Evolutionary conservation across 2,329 filamentous ascomycete genomes (phyloP).

Genomic region (Byssothecium circinans): DNA sequence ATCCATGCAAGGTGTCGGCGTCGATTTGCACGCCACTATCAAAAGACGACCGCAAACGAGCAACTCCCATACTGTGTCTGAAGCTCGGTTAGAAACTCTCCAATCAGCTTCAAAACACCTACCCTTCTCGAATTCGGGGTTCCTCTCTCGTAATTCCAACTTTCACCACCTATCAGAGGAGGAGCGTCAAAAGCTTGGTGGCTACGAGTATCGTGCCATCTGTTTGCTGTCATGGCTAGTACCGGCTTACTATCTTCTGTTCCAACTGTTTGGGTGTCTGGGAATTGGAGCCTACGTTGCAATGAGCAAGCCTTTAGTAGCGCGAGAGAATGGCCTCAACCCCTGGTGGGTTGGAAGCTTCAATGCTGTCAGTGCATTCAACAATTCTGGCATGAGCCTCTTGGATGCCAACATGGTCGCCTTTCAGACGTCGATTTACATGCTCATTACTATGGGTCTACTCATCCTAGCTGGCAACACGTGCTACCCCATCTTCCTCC

Average conservation of each 20-base stretch:
- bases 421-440: conserved; percentile 51
- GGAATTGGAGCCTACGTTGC: conserved; percentile 45
- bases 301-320: conserved; percentile 46
- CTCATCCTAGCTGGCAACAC: conserved; percentile 57
- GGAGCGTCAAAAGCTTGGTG: conserved; percentile 51
- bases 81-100: conserved; percentile 8
- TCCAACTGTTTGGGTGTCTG: conserved; percentile 14
- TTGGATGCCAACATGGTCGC: conserved; percentile 59
- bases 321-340: conserved; percentile 44
- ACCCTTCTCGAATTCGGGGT: conserved; percentile 17
- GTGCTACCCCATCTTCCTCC: conserved; percentile 59
- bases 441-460: conserved; percentile 53
- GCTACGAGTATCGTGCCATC: conserved; percentile 54
- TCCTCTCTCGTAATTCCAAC: conserved; percentile 51
- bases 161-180: conserved; percentile 49
- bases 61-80: conserved; percentile 8
- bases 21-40: conserved; percentile 31
- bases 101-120: conserved; percentile 11
- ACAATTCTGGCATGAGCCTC: conserved; percentile 57
- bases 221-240: conserved; percentile 54
- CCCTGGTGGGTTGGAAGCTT: conserved; percentile 61
- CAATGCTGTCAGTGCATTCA: conserved; percentile 65
- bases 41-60: conserved; percentile 9
- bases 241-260: conserved; percentile 17
- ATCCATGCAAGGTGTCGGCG: conserved; percentile 40